These are phyloP conservation scores for Tetrapisispora arboricola DNA, from an alignment of 805 yeast genomes.

Conservation along the genomic window DNA sequence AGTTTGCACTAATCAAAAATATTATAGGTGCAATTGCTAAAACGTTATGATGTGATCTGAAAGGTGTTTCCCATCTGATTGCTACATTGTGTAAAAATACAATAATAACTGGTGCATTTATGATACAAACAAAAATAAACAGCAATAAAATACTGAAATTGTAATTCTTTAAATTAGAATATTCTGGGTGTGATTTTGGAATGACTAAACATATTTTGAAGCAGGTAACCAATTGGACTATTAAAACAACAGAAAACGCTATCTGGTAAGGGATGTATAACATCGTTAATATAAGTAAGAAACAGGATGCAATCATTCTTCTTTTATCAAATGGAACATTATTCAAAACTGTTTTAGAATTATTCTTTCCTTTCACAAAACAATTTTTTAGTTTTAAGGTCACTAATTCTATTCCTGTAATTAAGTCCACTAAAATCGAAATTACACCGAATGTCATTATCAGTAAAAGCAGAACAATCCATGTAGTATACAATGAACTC, in stretches of 20 bases:
- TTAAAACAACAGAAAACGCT: constrained; percentile 50
- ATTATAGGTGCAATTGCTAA: constrained; percentile 69
- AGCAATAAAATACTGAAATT: constrained; percentile 53
- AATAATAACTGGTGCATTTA: constrained; percentile 64
- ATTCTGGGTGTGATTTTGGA: constrained; percentile 6
- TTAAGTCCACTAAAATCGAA: constrained; percentile 4
- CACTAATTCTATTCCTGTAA: constrained; percentile 3
- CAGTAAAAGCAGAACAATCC: constrained; percentile 48
- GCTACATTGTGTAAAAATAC: constrained; percentile 76
- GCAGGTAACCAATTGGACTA: constrained; percentile 49
- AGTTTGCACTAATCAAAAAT: constrained; percentile 44
- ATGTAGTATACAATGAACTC: constrained; percentile 44
- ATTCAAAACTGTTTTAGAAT: not conserved
- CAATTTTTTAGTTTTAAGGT: not conserved
- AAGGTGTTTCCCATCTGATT: constrained; percentile 73
- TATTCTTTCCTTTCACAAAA: not conserved
- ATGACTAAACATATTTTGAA: constrained; percentile 26
- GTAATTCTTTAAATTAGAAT: constrained; percentile 40
- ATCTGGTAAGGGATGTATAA: constrained; percentile 74
- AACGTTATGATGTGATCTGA: constrained; percentile 76
- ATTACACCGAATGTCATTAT: constrained; percentile 19
- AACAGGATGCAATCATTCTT: constrained; percentile 27
- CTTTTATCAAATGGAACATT: constrained; percentile 14
- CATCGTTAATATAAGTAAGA: constrained; percentile 39
- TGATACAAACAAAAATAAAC: constrained; percentile 71